Percentiles rank a stretch among this genome's conserved stretches.
Conservation (phyloP, 129 eudicot genomes). For the Tanacetum coccineum region DNA sequence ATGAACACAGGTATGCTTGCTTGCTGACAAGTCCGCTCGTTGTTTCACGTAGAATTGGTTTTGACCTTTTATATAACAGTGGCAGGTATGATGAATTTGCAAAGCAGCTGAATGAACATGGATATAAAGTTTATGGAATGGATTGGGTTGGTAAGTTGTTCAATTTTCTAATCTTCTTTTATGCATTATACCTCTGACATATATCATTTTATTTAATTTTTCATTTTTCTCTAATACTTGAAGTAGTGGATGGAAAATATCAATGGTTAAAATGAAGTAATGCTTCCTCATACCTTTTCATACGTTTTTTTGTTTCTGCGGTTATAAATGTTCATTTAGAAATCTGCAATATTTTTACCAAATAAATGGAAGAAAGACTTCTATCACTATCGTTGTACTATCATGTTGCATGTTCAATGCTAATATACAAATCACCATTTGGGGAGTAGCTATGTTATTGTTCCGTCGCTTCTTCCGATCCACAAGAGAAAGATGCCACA, state of each 20-base stretch:
- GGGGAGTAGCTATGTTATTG: no score
- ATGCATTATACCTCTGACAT: not conserved
- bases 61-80: conserved; percentile 37
- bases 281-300: no score
- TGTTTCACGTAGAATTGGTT: not conserved
- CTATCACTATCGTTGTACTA: no score
- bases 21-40: not conserved
- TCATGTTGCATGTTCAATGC: no score
- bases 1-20: conserved; percentile 69
- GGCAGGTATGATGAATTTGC: conserved; percentile 84
- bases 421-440: no score
- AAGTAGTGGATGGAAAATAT: not conserved
- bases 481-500: not conserved
- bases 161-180: conserved; percentile 11
- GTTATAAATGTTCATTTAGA: no score
- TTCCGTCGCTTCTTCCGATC: conserved; percentile 7
- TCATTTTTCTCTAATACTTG: not conserved
- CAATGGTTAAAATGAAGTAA: conserved; percentile 2
- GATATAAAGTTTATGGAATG: conserved; percentile 85
- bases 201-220: not conserved
- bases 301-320: no score
- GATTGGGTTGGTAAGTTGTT: conserved; percentile 88
- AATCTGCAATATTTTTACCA: no score
- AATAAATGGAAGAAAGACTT: no score
- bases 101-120: conserved; percentile 74